Percentiles rank a stretch among this genome's conserved stretches.
These are phyloP conservation scores for Aureobasidium sp. DNA, from an alignment of 2,329 filamentous ascomycete genomes.

Conservation along the genomic window DNA sequence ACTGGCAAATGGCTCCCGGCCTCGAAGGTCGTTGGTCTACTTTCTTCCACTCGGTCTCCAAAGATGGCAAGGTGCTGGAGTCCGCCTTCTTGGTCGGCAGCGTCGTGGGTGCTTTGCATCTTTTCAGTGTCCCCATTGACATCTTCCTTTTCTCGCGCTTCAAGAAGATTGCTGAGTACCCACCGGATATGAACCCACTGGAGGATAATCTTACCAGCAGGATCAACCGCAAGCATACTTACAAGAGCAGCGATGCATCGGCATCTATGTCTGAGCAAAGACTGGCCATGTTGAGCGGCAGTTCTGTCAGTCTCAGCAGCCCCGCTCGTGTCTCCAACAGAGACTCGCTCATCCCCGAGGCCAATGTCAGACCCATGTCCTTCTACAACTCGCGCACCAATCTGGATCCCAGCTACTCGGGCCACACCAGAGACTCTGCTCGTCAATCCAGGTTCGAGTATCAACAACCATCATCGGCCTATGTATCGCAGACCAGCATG, in stretches of 20 bases:
- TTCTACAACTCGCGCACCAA: conserved; percentile 72
- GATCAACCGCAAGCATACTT: conserved; percentile 54
- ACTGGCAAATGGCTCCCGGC: conserved; percentile 40
- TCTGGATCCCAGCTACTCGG: conserved; percentile 45
- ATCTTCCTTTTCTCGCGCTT: conserved; percentile 71
- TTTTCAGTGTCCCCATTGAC: conserved; percentile 60
- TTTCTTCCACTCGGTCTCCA: conserved; percentile 48
- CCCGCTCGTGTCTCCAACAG: conserved; percentile 30
- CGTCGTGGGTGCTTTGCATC: conserved; percentile 56
- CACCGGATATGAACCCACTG: conserved; percentile 91
- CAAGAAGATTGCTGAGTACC: conserved; percentile 69
- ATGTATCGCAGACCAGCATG: conserved; percentile 11
- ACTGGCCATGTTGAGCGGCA: conserved; percentile 41
- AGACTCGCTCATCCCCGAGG: conserved; percentile 32
- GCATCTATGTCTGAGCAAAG: conserved; percentile 51
- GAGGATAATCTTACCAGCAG: conserved; percentile 76
- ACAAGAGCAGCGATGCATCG: conserved; percentile 52
- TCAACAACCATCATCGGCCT: conserved; percentile 26
- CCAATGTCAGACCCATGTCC: conserved; percentile 48
- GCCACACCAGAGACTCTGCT: conserved; percentile 41
- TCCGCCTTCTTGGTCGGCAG: conserved; percentile 61
- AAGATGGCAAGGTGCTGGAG: conserved; percentile 50
- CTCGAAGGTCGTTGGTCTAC: conserved; percentile 55
- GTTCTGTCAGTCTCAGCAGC: conserved; percentile 31
- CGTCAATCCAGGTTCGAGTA: conserved; percentile 35